A percentile compares a stretch with the other conserved stretches of the same genome.
Conservation (phyloP, 331 rosid genomes). For the Rhamnella rubrinervis region DNA sequence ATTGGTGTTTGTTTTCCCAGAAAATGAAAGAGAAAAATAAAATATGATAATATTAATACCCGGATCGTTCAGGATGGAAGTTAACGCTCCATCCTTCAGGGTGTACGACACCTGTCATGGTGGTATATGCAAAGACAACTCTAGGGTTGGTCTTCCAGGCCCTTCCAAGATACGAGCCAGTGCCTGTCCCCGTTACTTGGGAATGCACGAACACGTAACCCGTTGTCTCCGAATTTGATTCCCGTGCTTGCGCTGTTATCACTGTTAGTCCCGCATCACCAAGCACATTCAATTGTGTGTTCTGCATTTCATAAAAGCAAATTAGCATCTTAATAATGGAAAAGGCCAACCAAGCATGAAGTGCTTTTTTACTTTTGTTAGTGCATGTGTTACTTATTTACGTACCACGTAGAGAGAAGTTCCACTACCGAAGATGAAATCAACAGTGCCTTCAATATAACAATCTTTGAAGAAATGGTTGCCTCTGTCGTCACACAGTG, state of each 20-base stretch:
- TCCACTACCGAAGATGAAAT: conserved; percentile 64
- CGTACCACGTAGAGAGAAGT: conserved; percentile 54
- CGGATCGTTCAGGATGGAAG: not conserved
- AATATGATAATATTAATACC: conserved; percentile 11
- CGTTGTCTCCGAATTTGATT: not conserved
- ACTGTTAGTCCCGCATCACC: conserved; percentile 22
- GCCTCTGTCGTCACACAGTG: conserved; percentile 51
- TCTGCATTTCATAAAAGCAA: conserved; percentile 22
- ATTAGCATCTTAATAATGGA: too few species aligned
- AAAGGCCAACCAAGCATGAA: not conserved
- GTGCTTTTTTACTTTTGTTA: too few species aligned
- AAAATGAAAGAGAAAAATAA: not conserved
- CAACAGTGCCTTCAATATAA: conserved; percentile 54
- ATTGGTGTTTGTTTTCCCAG: not conserved
- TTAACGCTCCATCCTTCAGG: conserved; percentile 39
- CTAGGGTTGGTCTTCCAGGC: conserved; percentile 43
- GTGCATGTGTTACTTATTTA: not conserved
- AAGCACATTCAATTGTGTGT: conserved; percentile 22
- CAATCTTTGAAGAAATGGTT: conserved; percentile 56
- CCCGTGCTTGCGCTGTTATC: conserved; percentile 52
- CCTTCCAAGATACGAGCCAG: conserved; percentile 41
- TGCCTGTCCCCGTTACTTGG: conserved; percentile 33
- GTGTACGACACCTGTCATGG: conserved; percentile 17
- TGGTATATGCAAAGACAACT: conserved; percentile 38
- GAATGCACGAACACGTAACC: conserved; percentile 55